Base-by-base conservation (phyloP, 208 protist species). In the Phytomonas sp. region DNA sequence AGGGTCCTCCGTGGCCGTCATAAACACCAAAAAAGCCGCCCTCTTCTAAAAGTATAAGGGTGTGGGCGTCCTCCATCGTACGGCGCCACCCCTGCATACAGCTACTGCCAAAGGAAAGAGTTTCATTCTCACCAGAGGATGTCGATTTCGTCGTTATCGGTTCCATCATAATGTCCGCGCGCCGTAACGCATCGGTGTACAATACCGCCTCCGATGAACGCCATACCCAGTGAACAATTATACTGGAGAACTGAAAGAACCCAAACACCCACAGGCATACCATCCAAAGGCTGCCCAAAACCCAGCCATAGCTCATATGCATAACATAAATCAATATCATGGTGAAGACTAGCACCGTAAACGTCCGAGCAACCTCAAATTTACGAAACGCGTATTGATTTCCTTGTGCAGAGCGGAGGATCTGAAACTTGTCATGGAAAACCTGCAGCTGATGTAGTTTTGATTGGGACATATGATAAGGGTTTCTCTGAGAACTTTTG, bases 41-140 rank as follows among this genome's bases (percentile, higher is more conserved):
- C 40, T 89, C 80, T 7, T 88, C 79, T 0, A 87, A 73, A 17
- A 93, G 75, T 23, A 87, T 60, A 23, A 82, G 78, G 36, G 91
- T 93, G 74, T 97, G 94, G 34, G 85, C 86, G 72, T 97, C 94
- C 75, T 97, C 91, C 94, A 97, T 97, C 23, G 76, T 77, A 17
- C 91, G 79, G 30, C 94, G 87, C 89, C 89, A 97, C 7, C 94
- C 94, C 69, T 97, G 91, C 91, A 96, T 96, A 68, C 77, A 85
- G 67, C 87, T 93, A 63, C 71, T 86, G 1, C 85, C 94, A 61
- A 82, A 94, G 4, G 64, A 70, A 15, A 94, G 64, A 63, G 70
- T 81, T 0, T 76, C 81, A 70, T 97, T 97, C 62, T 91, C 83
- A 13, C 78, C 82, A 9, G 28, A 68, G 1, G 81, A 71, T 0